Conservation (phyloP, 1,284 basidiomycete species). For the Cryptococcus floricola region DNA sequence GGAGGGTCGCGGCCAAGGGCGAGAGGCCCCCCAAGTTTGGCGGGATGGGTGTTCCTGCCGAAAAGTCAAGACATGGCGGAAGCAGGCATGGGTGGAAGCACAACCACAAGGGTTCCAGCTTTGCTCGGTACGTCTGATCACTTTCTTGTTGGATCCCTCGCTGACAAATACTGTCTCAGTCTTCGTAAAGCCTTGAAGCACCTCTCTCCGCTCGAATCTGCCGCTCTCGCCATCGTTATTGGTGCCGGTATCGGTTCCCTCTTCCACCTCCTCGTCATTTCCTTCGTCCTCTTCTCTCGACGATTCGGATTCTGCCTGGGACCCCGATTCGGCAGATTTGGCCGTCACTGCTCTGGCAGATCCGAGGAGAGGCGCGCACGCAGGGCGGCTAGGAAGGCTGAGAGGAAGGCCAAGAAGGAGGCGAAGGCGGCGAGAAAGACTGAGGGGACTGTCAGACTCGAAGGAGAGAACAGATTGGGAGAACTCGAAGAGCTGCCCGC, state of each 20-base stretch:
- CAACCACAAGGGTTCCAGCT: no score
- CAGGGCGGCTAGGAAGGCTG: constrained; percentile 2
- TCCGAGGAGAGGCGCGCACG: constrained; percentile 5
- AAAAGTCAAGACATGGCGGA: neutral
- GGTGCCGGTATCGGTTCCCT: constrained; percentile 33
- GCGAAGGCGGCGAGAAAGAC: neutral
- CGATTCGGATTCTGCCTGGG: constrained; percentile 7
- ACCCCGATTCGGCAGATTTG: constrained; percentile 9
- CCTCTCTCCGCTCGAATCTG: constrained; percentile 21
- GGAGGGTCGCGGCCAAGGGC: constrained; percentile 4
- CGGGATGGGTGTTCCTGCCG: neutral
- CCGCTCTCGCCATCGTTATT: constrained; percentile 26
- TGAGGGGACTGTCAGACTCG: neutral
- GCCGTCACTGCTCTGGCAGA: constrained; percentile 8
- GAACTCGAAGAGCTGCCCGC: constrained; percentile 16
- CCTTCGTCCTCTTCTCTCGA: constrained; percentile 23
- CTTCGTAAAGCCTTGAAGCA: constrained; percentile 21
- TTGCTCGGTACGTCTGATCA: no score
- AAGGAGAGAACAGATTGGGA: neutral
- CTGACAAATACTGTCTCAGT: constrained; percentile 5
- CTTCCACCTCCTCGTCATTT: constrained; percentile 30
- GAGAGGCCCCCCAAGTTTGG: constrained; percentile 5
- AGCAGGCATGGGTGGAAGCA: neutral
- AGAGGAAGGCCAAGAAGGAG: neutral
- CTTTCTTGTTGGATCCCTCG: no score